Conservation (phyloP, 2,329 filamentous ascomycete genomes). For the Xylariales sp. region DNA sequence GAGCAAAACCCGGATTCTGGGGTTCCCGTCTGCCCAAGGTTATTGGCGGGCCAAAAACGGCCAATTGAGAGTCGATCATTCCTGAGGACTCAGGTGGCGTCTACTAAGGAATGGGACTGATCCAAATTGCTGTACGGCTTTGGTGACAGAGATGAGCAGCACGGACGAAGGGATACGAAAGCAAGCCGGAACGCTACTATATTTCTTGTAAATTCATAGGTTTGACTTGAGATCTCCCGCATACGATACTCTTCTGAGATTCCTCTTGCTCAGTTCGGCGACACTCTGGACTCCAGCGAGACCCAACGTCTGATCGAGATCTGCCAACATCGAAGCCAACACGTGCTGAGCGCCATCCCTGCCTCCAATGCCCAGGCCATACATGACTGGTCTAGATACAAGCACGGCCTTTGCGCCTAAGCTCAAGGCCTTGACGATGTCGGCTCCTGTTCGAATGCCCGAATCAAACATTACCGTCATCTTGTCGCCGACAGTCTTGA, state of each 20-base stretch:
- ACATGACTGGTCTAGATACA: constrained; percentile 49
- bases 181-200: too few species aligned
- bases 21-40: too few species aligned
- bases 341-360: constrained; percentile 44
- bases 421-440: constrained; percentile 52
- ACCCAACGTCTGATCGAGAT: constrained; percentile 52
- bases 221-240: constrained; percentile 28
- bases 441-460: constrained; percentile 46
- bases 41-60: too few species aligned
- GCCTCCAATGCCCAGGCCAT: constrained; percentile 46
- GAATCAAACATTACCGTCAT: constrained; percentile 47
- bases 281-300: constrained; percentile 45
- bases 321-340: constrained; percentile 45
- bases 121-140: too few species aligned
- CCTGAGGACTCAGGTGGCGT: too few species aligned
- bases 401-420: constrained; percentile 45
- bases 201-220: constrained; percentile 21
- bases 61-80: too few species aligned
- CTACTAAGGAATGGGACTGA: too few species aligned
- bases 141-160: too few species aligned
- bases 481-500: constrained; percentile 44
- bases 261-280: constrained; percentile 28
- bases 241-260: constrained; percentile 29
- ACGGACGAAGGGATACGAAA: too few species aligned
- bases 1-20: too few species aligned